Evolutionary conservation across 352 stramenopile species (phyloP).

Genomic region (Pythium rhizo-oryzae): DNA sequence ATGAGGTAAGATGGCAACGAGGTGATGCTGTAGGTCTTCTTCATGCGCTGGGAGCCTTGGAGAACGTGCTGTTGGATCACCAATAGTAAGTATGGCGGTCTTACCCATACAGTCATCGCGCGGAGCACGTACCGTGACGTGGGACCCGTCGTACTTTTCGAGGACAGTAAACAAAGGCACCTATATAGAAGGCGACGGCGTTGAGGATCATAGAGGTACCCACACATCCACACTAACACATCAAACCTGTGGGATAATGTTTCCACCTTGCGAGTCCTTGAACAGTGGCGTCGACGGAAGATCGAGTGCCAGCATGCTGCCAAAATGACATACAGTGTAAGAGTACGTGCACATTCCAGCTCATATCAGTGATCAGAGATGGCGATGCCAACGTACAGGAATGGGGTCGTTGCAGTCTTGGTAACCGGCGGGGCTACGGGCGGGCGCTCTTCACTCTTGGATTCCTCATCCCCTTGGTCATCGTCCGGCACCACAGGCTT

Average conservation of each 20-base stretch:
- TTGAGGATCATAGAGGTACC: neutral
- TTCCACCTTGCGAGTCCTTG: slow-evolving; percentile 96
- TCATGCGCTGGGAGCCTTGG: slow-evolving; percentile 79
- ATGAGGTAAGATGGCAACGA: slow-evolving; percentile 96
- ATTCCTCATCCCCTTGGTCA: slow-evolving; percentile 34
- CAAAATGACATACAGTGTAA: neutral
- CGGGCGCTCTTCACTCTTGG: slow-evolving; percentile 25
- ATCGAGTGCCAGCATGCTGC: slow-evolving; percentile 96
- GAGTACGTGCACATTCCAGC: too few species aligned
- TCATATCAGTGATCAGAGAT: neutral
- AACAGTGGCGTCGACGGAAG: slow-evolving; percentile 98
- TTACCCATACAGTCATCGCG: neutral
- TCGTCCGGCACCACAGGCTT: slow-evolving; percentile 36
- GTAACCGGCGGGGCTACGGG: slow-evolving; percentile 18
- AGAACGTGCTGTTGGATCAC: slow-evolving; percentile 64
- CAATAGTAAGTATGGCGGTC: neutral
- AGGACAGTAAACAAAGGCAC: slow-evolving; percentile 97
- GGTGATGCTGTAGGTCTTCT: slow-evolving; percentile 94
- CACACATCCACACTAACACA: neutral
- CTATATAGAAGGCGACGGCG: slow-evolving; percentile 40
- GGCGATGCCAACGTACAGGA: slow-evolving; percentile 48
- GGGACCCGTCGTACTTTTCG: slow-evolving; percentile 96
- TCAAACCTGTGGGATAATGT: slow-evolving; percentile 95
- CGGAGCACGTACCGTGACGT: slow-evolving; percentile 52
- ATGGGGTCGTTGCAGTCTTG: slow-evolving; percentile 57